phyloP scores from a whole-genome alignment of 2,329 filamentous ascomycete species.

The Sclerotiophoma versabilis region DNA sequence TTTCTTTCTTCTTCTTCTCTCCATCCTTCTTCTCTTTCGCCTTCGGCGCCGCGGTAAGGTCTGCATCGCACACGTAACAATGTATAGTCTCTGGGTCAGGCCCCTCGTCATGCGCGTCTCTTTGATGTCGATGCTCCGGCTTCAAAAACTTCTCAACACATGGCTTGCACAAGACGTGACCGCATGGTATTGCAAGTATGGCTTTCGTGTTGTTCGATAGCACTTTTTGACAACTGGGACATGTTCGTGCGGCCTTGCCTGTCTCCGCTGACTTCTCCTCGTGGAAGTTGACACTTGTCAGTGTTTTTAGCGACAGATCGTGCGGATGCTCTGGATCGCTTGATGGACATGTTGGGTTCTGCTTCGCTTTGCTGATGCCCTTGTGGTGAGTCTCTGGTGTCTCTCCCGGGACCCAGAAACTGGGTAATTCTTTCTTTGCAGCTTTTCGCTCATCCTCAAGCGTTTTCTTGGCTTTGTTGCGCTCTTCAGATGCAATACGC shows the following conservation, averaged over 20 bases:
- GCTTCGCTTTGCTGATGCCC: constrained; percentile 59
- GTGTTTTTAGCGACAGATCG: constrained; percentile 75
- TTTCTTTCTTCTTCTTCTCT: constrained; percentile 51
- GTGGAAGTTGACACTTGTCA: constrained; percentile 79
- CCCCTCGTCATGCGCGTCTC: constrained; percentile 63
- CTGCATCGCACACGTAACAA: constrained; percentile 88
- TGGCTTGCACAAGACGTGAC: constrained; percentile 86
- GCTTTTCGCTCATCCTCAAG: constrained; percentile 74
- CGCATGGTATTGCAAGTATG: constrained; percentile 84
- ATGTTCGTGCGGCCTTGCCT: constrained; percentile 63
- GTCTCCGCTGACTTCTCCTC: constrained; percentile 68
- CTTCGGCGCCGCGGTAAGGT: constrained; percentile 63
- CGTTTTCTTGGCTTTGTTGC: constrained; percentile 71
- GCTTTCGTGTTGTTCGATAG: constrained; percentile 84
- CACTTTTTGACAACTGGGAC: constrained; percentile 84
- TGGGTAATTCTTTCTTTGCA: constrained; percentile 74
- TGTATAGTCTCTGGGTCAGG: constrained; percentile 62
- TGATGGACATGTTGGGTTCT: constrained; percentile 77
- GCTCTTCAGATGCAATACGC: constrained; percentile 73
- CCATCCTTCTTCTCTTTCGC: constrained; percentile 51
- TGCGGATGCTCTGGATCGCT: constrained; percentile 71
- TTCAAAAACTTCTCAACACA: constrained; percentile 85
- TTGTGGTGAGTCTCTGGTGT: constrained; percentile 68
- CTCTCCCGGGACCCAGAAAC: constrained; percentile 91
- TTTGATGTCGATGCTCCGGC: constrained; percentile 46